A percentile compares a stretch with the other conserved stretches of the same genome.
These are phyloP conservation scores for Verticillium klebahnii DNA, from an alignment of 2,329 filamentous ascomycete genomes.

Conservation along the genomic window DNA sequence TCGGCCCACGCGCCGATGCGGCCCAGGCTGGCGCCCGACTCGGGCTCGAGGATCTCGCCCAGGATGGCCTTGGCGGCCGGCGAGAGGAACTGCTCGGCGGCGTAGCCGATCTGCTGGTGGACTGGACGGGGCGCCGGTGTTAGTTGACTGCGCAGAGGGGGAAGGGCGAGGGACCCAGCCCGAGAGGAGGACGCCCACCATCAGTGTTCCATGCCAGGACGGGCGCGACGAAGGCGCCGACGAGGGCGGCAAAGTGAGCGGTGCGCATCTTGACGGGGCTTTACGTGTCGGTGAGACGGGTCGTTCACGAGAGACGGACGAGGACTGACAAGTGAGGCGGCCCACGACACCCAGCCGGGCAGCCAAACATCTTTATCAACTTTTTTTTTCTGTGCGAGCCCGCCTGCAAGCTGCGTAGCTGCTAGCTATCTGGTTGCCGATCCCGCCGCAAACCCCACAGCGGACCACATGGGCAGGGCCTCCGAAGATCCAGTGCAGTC, in stretches of 20 bases:
- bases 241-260: conserved; percentile 2
- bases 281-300: neutral
- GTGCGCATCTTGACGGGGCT: neutral
- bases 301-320: neutral
- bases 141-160: neutral
- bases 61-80: conserved; percentile 8
- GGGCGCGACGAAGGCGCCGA: neutral
- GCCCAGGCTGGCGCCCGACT: conserved; percentile 12
- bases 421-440: neutral
- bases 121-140: neutral
- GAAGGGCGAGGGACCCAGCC: neutral
- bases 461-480: neutral
- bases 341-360: neutral
- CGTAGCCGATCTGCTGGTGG: conserved; percentile 13
- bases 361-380: neutral
- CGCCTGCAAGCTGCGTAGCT: neutral
- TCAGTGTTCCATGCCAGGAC: conserved; percentile 3
- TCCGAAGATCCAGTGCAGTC: neutral
- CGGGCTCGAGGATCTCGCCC: conserved; percentile 12
- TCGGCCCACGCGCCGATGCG: conserved; percentile 13
- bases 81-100: conserved; percentile 11
- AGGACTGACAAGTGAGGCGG: neutral
- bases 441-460: neutral
- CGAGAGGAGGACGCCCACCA: neutral
- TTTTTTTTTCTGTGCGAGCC: neutral